Evolutionary conservation across 2,329 filamentous ascomycete species (phyloP).

Genomic region (Fusarium buxicola): DNA sequence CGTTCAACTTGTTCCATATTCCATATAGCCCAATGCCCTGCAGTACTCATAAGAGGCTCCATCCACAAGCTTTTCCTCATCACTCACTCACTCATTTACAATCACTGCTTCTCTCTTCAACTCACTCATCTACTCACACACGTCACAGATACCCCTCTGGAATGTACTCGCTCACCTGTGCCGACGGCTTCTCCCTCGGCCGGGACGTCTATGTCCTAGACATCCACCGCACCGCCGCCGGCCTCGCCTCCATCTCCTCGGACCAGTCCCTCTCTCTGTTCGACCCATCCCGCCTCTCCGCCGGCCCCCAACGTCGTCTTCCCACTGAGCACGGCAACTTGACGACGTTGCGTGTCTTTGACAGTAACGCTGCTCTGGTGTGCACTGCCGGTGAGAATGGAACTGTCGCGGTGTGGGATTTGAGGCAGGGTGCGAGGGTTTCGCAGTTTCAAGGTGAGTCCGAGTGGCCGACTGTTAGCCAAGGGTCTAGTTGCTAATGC

Average conservation of each 20-base stretch:
- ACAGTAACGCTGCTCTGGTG: conserved; percentile 64
- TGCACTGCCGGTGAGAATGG: conserved; percentile 81
- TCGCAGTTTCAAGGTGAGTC: conserved; percentile 60
- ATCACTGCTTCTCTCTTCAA: not conserved
- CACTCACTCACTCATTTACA: not conserved
- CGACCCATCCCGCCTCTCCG: conserved; percentile 66
- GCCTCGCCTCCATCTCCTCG: conserved; percentile 73
- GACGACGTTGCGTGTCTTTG: conserved; percentile 69
- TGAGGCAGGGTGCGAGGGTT: conserved; percentile 61
- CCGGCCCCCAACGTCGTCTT: conserved; percentile 61
- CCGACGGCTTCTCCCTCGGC: conserved; percentile 48
- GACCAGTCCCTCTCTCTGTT: conserved; percentile 77
- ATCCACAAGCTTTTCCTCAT: too few species aligned
- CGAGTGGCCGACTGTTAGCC: conserved; percentile 11
- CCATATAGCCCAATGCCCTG: accelerated
- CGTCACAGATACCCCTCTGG: conserved; percentile 9
- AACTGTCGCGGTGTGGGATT: conserved; percentile 73
- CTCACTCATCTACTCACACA: conserved; percentile 10
- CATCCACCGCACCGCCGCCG: conserved; percentile 61
- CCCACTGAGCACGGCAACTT: conserved; percentile 70
- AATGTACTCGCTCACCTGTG: conserved; percentile 51
- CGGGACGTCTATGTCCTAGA: conserved; percentile 68
- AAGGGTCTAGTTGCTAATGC: not conserved
- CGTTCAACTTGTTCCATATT: accelerated
- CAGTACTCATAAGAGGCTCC: too few species aligned